phyloP scores from a whole-genome alignment of 768 basidiomycete species.

The Suillus hirtellus region DNA sequence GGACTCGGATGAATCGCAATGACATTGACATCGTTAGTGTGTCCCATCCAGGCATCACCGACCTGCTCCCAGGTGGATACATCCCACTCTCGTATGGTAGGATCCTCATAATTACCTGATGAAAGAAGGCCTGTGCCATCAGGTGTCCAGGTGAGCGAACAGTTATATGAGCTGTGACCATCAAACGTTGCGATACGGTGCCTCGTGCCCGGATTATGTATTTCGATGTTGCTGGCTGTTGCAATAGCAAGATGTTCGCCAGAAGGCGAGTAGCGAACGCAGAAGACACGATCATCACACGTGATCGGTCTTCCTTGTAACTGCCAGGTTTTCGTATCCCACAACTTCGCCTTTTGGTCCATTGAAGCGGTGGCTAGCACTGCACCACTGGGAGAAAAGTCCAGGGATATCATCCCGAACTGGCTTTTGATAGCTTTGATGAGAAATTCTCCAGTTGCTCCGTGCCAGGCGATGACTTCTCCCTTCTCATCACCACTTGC shows the following conservation, averaged over 20 bases:
- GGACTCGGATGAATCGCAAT: not conserved
- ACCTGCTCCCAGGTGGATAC: not conserved
- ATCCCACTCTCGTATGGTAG: not conserved
- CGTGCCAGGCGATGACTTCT: not conserved
- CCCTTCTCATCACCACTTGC: not conserved
- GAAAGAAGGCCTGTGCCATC: not conserved
- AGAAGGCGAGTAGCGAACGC: not conserved
- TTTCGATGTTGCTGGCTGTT: not conserved
- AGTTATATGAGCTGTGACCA: not conserved
- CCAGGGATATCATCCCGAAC: not conserved
- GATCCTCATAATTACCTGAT: not conserved
- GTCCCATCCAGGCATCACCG: not conserved
- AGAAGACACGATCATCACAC: not conserved
- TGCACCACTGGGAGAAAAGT: not conserved
- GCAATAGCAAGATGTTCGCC: not conserved
- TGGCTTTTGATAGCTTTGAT: not conserved
- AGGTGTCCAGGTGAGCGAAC: not conserved
- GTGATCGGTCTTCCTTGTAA: not conserved
- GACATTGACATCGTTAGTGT: not conserved
- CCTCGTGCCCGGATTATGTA: not conserved
- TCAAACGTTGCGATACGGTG: not conserved
- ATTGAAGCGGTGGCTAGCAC: not conserved
- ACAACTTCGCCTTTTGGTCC: slow-evolving; percentile 1
- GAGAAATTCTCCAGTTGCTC: not conserved
- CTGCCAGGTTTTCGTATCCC: not conserved